Base-by-base conservation (phyloP, 1,284 basidiomycete genomes). In the Phlebopus sp. region DNA sequence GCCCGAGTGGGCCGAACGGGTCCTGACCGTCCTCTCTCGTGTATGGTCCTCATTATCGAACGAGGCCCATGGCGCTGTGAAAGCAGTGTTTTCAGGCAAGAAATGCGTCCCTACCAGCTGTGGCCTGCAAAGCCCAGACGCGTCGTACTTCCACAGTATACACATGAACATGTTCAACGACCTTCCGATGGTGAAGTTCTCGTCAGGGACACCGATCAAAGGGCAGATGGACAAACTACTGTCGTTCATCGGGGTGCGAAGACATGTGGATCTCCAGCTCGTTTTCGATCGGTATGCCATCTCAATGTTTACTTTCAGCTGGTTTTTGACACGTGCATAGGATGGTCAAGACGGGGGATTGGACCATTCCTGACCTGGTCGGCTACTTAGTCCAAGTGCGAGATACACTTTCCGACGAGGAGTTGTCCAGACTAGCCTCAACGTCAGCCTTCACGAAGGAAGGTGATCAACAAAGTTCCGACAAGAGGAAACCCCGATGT, bases 371-470 rank as follows among this genome's bases (percentile, higher is more conserved):
- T 7, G 85, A 91, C 41, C 75, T 95, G n/a, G 80, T 88, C 50
- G 88, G 86, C 59, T 95, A 97, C 63, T 79, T 98, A 5, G 90
- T 91, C n/a, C 86, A 88, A 5, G 90, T 97, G 9, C 82, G 84
- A 58, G 78, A 84, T 17, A 81, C 84, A 0, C 68, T 98, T 27
- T 78, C 81, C 0, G 47, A 71, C 0, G 74, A 82, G 5, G 96
- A 98, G 64, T 63, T 86, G 49, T 78, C 84, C 3, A 78, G 86
- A 14, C 74, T 99, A 19, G 77, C 77, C 42, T 77, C 87, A 58
- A 98, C 96, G 1, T 74, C 85, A 5, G 92, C 91, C 8, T 94
- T 97, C 58, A 81, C 82, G 0, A 78, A 78, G 44, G 90, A 93
- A 64, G 68, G 63, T 8, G 59, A 57, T 1, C 41, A 59, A 0